These are phyloP conservation scores for Coemansia javaensis DNA, from an alignment of 192 early-diverging fungal species.

Conservation along the genomic window DNA sequence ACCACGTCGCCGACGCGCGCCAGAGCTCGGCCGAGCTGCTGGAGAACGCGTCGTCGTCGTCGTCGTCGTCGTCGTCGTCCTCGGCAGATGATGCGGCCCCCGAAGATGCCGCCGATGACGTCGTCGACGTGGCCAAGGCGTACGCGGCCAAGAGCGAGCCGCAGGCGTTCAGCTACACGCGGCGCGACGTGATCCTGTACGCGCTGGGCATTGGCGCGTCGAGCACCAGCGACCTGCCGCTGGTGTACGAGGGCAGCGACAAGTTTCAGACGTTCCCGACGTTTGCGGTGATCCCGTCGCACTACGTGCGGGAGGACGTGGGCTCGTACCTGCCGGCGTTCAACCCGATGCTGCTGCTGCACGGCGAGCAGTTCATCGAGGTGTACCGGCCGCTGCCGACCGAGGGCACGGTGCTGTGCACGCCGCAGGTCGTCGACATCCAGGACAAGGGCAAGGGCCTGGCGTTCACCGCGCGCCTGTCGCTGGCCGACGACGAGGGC, in stretches of 20 bases:
- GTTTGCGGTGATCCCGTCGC: slow-evolving; percentile 84
- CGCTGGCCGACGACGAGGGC: slow-evolving; percentile 68
- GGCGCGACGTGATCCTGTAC: slow-evolving; percentile 90
- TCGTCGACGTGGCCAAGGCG: slow-evolving; percentile 62
- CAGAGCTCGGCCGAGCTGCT: slow-evolving; percentile 44
- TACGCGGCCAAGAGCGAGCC: slow-evolving; percentile 55
- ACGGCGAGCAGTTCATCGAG: slow-evolving; percentile 96
- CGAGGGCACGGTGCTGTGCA: slow-evolving; percentile 71
- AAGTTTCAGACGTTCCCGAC: slow-evolving; percentile 85
- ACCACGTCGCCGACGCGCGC: slow-evolving; percentile 57
- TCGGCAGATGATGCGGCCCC: too few species aligned
- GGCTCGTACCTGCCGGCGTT: slow-evolving; percentile 61
- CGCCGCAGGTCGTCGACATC: slow-evolving; percentile 79
- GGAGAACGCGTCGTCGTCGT: slow-evolving; percentile 50
- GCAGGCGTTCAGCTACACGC: slow-evolving; percentile 67
- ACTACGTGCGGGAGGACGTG: slow-evolving; percentile 60
- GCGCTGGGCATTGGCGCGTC: slow-evolving; percentile 91
- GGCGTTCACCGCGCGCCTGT: slow-evolving; percentile 75
- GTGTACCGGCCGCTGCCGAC: slow-evolving; percentile 84
- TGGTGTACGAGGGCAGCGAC: slow-evolving; percentile 90
- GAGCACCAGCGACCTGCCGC: slow-evolving; percentile 75
- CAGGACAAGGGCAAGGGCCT: slow-evolving; percentile 97
- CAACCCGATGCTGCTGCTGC: slow-evolving; percentile 95
- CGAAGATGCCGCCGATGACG: slow-evolving; percentile 29
- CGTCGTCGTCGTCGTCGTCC: too few species aligned